phyloP scores from a whole-genome alignment of 2,329 filamentous ascomycete species.

The Penicillium sp. region DNA sequence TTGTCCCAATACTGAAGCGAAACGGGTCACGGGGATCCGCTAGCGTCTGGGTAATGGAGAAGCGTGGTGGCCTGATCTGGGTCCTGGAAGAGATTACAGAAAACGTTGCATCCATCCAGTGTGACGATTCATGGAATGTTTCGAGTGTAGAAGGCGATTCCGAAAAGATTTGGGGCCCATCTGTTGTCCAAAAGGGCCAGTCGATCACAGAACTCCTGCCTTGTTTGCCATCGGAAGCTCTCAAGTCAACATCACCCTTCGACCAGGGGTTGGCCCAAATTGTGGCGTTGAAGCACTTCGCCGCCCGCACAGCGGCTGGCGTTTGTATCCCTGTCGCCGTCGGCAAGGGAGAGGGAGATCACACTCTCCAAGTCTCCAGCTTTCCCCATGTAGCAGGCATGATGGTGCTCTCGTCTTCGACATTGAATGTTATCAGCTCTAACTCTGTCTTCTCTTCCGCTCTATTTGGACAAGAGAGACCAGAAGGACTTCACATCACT shows the following conservation, averaged over 20 bases:
- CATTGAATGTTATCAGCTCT: conserved; percentile 80
- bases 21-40: conserved; percentile 90
- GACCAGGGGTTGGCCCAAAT: conserved; percentile 77
- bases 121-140: conserved; percentile 76
- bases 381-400: conserved; percentile 98
- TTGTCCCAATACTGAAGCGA: conserved; percentile 96
- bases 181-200: conserved; percentile 64
- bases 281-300: conserved; percentile 72
- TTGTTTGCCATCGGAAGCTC: conserved; percentile 70
- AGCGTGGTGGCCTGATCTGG: conserved; percentile 90
- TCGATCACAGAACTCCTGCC: conserved; percentile 78
- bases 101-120: conserved; percentile 73
- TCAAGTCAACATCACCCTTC: conserved; percentile 56
- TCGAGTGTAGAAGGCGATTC: conserved; percentile 70
- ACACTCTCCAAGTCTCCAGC: conserved; percentile 80
- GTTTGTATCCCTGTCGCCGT: conserved; percentile 84
- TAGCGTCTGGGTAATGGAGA: conserved; percentile 98
- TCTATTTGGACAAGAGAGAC: conserved; percentile 82
- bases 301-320: conserved; percentile 72
- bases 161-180: conserved; percentile 81
- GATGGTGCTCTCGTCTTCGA: conserved; percentile 79
- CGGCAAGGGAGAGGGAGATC: conserved; percentile 66
- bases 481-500: conserved; percentile 75
- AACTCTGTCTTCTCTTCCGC: conserved; percentile 93
- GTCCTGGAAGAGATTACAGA: conserved; percentile 97